Conservation (phyloP, 2,329 filamentous ascomycete genomes). For the Parascedosporium putredinis region DNA sequence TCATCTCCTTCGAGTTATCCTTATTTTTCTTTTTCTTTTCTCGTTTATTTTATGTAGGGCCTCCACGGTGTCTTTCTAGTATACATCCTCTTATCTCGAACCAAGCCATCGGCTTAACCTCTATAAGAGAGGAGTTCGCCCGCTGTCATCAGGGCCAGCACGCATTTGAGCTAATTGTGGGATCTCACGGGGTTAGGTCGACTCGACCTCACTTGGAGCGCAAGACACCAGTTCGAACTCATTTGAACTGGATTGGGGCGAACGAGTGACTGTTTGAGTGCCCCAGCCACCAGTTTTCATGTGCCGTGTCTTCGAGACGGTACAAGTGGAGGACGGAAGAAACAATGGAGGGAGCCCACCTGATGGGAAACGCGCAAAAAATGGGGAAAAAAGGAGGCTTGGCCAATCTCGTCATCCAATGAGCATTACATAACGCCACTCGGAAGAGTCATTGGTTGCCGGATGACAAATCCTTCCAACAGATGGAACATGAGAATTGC, state of each 20-base stretch:
- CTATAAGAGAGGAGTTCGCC: too few species aligned
- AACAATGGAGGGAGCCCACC: neutral
- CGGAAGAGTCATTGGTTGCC: neutral
- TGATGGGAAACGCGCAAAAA: neutral
- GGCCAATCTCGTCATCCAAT: neutral
- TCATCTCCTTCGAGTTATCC: too few species aligned
- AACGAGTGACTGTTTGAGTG: too few species aligned
- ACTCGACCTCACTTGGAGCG: neutral
- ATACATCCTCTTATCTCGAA: too few species aligned
- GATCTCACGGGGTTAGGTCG: neutral
- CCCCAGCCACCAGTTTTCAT: slow-evolving; percentile 1
- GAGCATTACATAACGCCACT: neutral
- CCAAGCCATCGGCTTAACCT: too few species aligned
- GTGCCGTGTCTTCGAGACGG: neutral
- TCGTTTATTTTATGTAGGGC: too few species aligned
- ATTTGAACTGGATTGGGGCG: too few species aligned
- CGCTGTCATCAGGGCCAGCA: too few species aligned
- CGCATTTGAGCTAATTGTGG: neutral
- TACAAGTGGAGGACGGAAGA: neutral
- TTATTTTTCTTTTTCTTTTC: too few species aligned
- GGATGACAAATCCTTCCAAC: slow-evolving; percentile 2
- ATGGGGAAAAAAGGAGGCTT: neutral
- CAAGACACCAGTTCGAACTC: too few species aligned
- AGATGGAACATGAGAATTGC: neutral
- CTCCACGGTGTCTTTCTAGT: too few species aligned